Base-by-base conservation (phyloP, 257 asterid genomes). In the Fraxinus americana region DNA sequence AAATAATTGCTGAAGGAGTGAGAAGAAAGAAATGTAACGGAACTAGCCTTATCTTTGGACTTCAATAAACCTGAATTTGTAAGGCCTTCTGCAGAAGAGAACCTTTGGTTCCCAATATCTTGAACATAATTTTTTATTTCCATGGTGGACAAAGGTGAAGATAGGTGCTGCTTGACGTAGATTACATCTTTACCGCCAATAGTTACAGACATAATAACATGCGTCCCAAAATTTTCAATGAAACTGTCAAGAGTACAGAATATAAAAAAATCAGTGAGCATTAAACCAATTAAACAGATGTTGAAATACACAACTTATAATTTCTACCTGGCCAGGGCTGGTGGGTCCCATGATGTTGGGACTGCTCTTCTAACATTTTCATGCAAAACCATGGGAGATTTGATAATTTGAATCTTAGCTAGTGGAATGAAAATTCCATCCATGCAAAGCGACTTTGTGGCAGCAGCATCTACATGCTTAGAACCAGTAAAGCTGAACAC, bases 131-230 rank as follows among this genome's bases (percentile, higher is more conserved):
- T 89, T 91, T 93, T 93, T 78, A 93, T 90, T 82, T 91, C 98
- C 77, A 79, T 74, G 4, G 87, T 73, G 36, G 97, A 90, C 52
- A 91, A 86, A 79, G 91, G 92, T 3, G 98, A 93, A 2, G 87
- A 82, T 13, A 81, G 77, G 77, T 91, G 97, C 77, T 91, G 98
- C 75, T 91, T 91, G 74, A 87, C 89, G 32, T 91, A 93, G 81
- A 93, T 89, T 74, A 90, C 94, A 85, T 93, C 98, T 87, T 93
- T 91, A 72, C 98, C 98, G 0, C 97, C 98, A 39, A 91, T 85
- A 72, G 95, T 93, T 52, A 93, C 85, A 59, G 96, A 91, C 70
- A 94, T 89, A 61, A 93, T 87, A 77, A 91, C 88, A 78, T 93
- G 97, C 9, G 98, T 93, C 75, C 98, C 98, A 52, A 89, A 93